Evolutionary conservation across 768 basidiomycete species (phyloP), one percentile per base, ranked within the genome.

Genomic region (Mycena polygramma): DNA sequence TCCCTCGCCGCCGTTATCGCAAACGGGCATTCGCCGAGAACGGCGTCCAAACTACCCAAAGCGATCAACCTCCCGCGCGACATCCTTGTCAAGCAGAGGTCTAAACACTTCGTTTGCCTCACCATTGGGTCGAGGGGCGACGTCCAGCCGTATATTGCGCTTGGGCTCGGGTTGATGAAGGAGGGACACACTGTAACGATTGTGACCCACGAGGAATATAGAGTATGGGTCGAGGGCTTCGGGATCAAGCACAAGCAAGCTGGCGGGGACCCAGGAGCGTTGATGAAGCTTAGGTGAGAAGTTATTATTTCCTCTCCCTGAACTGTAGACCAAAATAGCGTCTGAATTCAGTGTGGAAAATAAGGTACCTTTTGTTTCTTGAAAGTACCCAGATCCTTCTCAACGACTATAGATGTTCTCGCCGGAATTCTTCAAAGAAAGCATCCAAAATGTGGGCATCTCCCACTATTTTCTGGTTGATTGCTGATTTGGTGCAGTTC

Each of bases 111-210:
- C 76, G 84, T 88, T 6, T 88, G 87, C 75, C 77, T 92, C 53
- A 90, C 89, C 5, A 92, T 92, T 62, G 91, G 91, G 20, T 90
- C 88, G 17, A 80, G 91, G 76, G 89, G 89, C 7, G 89, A 91
- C 73, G 89, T 91, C 4, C 90, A 91, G 70, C 90, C 90, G 13
- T 91, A 87, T 75, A 83, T 91, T 55, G 87, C 89, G 4, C 81
- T 91, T 39, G 88, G 87, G 4, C 78, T 87, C 0, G 80, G 82
- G 7, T 76, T 91, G 55, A 79, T 79, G 71, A 83, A 84, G 45
- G 80, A 88, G 66, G 83, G 84, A 0, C 89, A 90, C 74, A 79
- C 83, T 0, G 86, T 90, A 1, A 84, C 89, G 4, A 87, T 91
- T 43, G 89, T 86, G 3, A 89, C 89, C 2, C 90, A 91, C 74